These are phyloP conservation scores for Schoenoplectus tabernaemontani DNA, from an alignment of 202 grass and related monocot genomes.

Conservation along the genomic window DNA sequence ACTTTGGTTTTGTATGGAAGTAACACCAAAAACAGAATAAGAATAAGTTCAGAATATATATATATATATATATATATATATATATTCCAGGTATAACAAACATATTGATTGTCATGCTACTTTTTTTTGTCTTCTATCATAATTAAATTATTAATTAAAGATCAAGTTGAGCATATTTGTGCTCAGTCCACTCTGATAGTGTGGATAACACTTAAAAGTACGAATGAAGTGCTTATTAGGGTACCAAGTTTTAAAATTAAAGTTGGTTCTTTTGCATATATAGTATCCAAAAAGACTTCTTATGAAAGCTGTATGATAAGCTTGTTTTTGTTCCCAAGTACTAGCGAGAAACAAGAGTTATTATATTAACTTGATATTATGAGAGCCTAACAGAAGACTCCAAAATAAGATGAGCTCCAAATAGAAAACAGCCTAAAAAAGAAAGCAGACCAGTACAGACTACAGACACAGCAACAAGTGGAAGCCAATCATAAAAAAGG, in stretches of 20 bases:
- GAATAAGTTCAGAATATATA: not conserved
- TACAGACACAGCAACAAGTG: slow-evolving; percentile 32
- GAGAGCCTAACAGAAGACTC: slow-evolving; percentile 8
- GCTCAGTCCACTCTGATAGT: not conserved
- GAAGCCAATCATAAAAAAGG: slow-evolving; percentile 32
- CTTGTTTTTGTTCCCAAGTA: not conserved
- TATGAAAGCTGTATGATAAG: not conserved
- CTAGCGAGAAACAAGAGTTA: not conserved
- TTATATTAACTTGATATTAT: not conserved
- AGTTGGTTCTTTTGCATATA: not conserved
- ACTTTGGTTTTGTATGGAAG: not conserved
- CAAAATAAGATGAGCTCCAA: slow-evolving; percentile 18
- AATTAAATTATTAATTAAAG: not conserved
- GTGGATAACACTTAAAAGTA: not conserved
- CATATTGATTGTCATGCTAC: no score
- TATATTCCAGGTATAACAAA: not conserved
- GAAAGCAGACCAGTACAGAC: slow-evolving; percentile 11
- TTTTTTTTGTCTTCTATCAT: not conserved
- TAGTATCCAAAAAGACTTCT: not conserved
- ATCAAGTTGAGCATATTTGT: not conserved
- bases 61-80: no score
- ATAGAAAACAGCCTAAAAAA: slow-evolving; percentile 34
- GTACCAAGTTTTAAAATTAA: not conserved
- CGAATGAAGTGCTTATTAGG: not conserved
- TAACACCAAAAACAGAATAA: not conserved